phyloP scores from a whole-genome alignment of 2,329 filamentous ascomycete genomes.

The Fusarium irregulare region DNA sequence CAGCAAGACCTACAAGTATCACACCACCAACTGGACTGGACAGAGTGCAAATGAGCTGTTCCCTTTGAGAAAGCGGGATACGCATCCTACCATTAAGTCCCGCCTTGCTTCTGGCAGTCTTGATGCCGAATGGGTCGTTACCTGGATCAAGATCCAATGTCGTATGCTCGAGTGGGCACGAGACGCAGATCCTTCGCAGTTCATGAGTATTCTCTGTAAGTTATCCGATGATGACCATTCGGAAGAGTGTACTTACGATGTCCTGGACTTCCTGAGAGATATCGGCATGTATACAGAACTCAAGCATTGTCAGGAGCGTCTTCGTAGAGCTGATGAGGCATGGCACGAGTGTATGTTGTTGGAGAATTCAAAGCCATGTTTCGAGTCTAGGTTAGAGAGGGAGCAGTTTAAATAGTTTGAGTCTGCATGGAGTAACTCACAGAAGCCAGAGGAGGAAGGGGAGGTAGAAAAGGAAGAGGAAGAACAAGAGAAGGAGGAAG shows the following conservation, averaged over 20 bases:
- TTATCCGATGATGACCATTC: slow-evolving; percentile 22
- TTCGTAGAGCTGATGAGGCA: slow-evolving; percentile 42
- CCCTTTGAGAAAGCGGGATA: not conserved
- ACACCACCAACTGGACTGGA: slow-evolving; percentile 38
- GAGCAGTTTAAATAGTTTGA: not conserved
- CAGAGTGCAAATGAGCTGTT: slow-evolving; percentile 21
- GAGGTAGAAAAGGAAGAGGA: not conserved
- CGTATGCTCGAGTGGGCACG: slow-evolving; percentile 47
- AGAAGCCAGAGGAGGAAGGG: not conserved
- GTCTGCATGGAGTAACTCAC: too few relatives aligned
- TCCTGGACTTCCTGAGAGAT: slow-evolving; percentile 52
- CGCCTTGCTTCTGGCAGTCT: slow-evolving; percentile 52
- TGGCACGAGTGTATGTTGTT: slow-evolving; percentile 42
- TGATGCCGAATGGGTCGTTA: slow-evolving; percentile 49
- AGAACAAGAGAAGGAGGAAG: not conserved
- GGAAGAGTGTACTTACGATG: slow-evolving; percentile 47
- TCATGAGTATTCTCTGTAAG: slow-evolving; percentile 45
- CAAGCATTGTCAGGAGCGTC: slow-evolving; percentile 39
- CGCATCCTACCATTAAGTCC: slow-evolving; percentile 50
- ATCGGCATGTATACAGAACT: slow-evolving; percentile 50
- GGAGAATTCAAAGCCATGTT: not conserved
- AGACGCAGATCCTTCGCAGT: slow-evolving; percentile 47
- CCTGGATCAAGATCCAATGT: slow-evolving; percentile 51
- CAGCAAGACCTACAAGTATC: not conserved
- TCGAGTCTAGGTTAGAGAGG: too few relatives aligned